phyloP scores from a whole-genome alignment of 2,329 filamentous ascomycete genomes.

The Chaetomium strumarium region DNA sequence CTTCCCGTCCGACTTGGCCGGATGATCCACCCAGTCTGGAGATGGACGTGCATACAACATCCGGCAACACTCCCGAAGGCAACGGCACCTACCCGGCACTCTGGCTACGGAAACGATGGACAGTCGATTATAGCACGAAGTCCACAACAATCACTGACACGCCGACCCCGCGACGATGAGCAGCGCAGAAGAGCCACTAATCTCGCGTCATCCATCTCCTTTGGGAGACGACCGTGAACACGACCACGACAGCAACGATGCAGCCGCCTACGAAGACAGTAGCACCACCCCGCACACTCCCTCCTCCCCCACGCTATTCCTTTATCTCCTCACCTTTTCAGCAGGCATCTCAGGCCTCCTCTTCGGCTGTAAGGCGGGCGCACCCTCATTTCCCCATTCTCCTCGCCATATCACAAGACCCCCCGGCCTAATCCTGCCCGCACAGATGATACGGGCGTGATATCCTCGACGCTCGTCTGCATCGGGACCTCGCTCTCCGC shows the following conservation, averaged over 20 bases:
- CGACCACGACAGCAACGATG: not conserved
- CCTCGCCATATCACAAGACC: not conserved
- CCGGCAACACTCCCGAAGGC: not conserved
- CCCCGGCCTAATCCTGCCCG: not conserved
- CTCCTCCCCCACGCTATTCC: constrained; percentile 41
- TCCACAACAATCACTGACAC: not conserved
- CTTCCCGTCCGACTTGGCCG: not conserved
- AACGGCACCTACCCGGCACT: not conserved
- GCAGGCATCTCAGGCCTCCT: constrained; percentile 62
- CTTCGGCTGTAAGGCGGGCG: constrained; percentile 57
- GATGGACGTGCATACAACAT: too few relatives aligned
- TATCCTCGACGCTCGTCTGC: constrained; percentile 62
- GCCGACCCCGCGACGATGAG: constrained; percentile 13
- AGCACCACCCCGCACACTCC: not conserved
- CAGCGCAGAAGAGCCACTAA: constrained; percentile 23
- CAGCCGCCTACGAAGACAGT: not conserved
- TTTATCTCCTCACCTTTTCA: constrained; percentile 57
- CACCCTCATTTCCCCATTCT: constrained; percentile 7
- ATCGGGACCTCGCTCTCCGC: constrained; percentile 54
- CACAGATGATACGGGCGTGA: constrained; percentile 61
- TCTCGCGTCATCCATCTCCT: constrained; percentile 12
- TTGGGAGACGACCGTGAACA: not conserved
- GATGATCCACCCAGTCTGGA: not conserved
- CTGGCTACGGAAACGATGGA: not conserved
- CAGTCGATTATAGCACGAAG: not conserved